phyloP scores from a whole-genome alignment of 371 early-diverging fungal genomes.

The Mortierella sp. region DNA sequence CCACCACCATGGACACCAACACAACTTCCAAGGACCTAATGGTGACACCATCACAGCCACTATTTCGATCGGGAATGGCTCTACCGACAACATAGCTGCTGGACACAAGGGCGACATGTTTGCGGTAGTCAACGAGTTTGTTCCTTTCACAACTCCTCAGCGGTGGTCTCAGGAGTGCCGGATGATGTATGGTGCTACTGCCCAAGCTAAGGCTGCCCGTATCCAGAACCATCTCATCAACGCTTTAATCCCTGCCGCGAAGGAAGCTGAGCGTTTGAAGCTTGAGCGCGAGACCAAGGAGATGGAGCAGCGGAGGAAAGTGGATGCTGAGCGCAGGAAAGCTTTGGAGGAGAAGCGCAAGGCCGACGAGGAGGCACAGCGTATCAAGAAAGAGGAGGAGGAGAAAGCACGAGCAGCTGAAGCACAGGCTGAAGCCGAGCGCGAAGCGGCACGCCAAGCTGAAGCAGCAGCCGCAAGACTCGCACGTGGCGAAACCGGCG shows the following conservation, averaged over 20 bases:
- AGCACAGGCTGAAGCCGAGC: slow-evolving; percentile 45
- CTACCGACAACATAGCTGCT: not conserved
- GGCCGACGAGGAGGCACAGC: slow-evolving; percentile 67
- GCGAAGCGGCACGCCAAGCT: slow-evolving; percentile 31
- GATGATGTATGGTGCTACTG: slow-evolving; percentile 80
- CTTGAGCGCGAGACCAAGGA: slow-evolving; percentile 64
- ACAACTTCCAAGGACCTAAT: slow-evolving; percentile 13
- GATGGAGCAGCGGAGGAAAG: slow-evolving; percentile 69
- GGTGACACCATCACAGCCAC: slow-evolving; percentile 25
- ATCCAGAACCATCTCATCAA: slow-evolving; percentile 78
- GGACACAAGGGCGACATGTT: slow-evolving; percentile 58
- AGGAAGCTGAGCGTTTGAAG: slow-evolving; percentile 69
- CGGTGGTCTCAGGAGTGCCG: slow-evolving; percentile 93
- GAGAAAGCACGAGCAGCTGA: slow-evolving; percentile 38
- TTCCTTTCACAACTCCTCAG: slow-evolving; percentile 81
- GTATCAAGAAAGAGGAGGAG: slow-evolving; percentile 57
- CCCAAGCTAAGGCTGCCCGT: slow-evolving; percentile 71
- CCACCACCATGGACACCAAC: slow-evolving; percentile 9
- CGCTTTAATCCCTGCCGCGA: slow-evolving; percentile 79
- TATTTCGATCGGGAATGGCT: slow-evolving; percentile 7
- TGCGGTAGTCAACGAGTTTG: slow-evolving; percentile 75
- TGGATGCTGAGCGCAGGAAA: slow-evolving; percentile 62
- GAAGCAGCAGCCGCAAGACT: slow-evolving; percentile 43
- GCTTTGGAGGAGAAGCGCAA: slow-evolving; percentile 66
- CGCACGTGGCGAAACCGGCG: slow-evolving; percentile 54